phyloP scores from a whole-genome alignment of 306 rosid species.

The Trichosanthes cucumerina region DNA sequence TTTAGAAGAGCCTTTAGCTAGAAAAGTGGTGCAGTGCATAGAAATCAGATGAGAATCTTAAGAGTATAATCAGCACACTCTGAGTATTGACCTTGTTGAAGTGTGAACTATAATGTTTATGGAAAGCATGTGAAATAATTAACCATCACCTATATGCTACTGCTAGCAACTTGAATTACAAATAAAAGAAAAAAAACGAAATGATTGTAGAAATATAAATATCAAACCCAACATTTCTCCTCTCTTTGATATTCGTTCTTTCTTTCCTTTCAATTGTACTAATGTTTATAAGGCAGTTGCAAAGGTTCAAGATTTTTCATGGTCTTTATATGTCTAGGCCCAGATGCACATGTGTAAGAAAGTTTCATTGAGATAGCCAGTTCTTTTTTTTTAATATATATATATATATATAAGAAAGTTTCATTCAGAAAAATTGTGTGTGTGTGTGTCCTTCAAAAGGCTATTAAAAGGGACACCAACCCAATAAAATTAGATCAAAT shows the following conservation, averaged over 20 bases:
- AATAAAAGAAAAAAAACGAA: background rate
- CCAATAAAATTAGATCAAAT: too few relatives aligned
- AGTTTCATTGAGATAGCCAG: too few relatives aligned
- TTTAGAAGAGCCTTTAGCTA: constrained; percentile 37
- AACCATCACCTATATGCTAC: background rate
- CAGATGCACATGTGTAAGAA: too few relatives aligned
- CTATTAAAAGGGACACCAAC: too few relatives aligned
- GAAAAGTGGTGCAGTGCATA: constrained; percentile 8
- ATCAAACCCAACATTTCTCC: background rate
- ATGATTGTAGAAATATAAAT: too few relatives aligned
- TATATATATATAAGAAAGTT: too few relatives aligned
- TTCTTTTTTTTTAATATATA: too few relatives aligned
- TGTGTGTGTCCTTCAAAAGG: too few relatives aligned
- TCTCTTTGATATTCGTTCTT: background rate
- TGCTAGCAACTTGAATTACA: background rate
- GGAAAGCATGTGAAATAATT: background rate
- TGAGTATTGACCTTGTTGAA: background rate
- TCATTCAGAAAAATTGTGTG: too few relatives aligned
- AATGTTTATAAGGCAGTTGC: background rate
- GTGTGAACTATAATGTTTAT: background rate
- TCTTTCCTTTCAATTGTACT: background rate
- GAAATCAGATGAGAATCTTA: background rate
- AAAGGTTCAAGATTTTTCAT: background rate
- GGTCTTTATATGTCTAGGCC: too few relatives aligned
- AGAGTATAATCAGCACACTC: background rate